A percentile compares a stretch with the other conserved stretches of the same genome.
phyloP scores from a whole-genome alignment of 2,329 filamentous ascomycete species.

The Geosmithia morbida region DNA sequence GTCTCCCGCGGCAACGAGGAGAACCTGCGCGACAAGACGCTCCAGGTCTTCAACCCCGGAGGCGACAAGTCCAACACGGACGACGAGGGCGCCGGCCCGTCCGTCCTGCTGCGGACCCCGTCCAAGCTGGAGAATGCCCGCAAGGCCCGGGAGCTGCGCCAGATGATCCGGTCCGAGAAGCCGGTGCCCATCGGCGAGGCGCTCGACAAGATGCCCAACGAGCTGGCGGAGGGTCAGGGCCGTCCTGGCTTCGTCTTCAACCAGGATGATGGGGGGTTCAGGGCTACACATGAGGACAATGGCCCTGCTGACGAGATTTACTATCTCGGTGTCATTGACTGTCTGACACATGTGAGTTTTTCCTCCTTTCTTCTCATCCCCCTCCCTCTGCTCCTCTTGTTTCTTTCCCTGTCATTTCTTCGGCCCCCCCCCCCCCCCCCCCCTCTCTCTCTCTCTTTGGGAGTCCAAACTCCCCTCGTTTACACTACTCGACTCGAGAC shows the following conservation, averaged over 20 bases:
- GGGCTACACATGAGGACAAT: constrained; percentile 85
- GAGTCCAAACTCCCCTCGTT: too few relatives aligned
- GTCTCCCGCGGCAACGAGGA: constrained; percentile 84
- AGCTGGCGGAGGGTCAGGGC: constrained; percentile 61
- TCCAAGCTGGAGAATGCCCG: constrained; percentile 85
- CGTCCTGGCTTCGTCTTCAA: constrained; percentile 72
- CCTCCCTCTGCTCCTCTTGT: too few relatives aligned
- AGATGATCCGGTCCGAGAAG: constrained; percentile 85
- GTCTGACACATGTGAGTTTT: constrained; percentile 73
- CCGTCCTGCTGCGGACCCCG: constrained; percentile 69
- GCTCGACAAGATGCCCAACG: constrained; percentile 76
- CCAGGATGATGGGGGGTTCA: constrained; percentile 82
- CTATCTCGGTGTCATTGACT: constrained; percentile 97
- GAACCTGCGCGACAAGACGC: constrained; percentile 75
- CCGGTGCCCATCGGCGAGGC: constrained; percentile 85
- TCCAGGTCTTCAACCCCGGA: constrained; percentile 88
- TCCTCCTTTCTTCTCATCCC: background rate
- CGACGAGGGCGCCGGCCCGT: constrained; percentile 35
- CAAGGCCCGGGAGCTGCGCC: constrained; percentile 79
- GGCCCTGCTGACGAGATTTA: constrained; percentile 81
- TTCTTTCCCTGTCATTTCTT: too few relatives aligned
- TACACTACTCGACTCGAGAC: too few relatives aligned
- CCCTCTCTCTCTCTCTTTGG: too few relatives aligned
- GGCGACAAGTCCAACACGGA: constrained; percentile 41
- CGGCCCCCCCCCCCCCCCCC: too few relatives aligned